Evolutionary conservation across 2,329 filamentous ascomycete genomes (phyloP), one percentile per base, ranked within the genome.

Genomic region (Aschersonia sp.): DNA sequence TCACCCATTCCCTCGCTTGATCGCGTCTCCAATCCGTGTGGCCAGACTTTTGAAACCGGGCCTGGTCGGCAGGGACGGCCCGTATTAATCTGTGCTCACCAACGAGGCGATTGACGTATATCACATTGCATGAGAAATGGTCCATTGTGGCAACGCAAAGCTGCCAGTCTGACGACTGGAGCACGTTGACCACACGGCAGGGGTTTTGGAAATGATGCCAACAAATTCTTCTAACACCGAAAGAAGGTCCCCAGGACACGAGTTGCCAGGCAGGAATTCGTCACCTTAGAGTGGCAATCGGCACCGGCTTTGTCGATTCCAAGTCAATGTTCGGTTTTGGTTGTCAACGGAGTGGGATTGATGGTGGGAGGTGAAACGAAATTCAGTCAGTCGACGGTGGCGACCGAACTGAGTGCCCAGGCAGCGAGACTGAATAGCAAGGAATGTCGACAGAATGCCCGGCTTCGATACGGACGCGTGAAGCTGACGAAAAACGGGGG

Each of bases 121-220:
- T 73, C 54, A 79, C 69, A 60, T 78, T 73, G 60, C 74, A 78
- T 50, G 67, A 65, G 57, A 71, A 68, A 59, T 67, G 68, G 61
- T 79, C 75, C 76, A 79, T 79, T 60, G 63, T 70, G 67, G 66
- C 64, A 66, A 68, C 63, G 60, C 66, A 63, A 67, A 70, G 72
- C 73, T 73, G 70, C 74, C 73, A 77, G 75, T 75, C 75, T 71
- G 64, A 61, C 68, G 74, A 77, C 74, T 68, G 74, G 72, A 73
- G 68, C 72, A 69, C 72, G 71, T 71, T 68, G 67, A 65, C 71
- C 72, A 67, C 68, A 57, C 56, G 58, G 57, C 60, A 57, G 46
- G 52, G 48, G 9, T 10, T 37, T 47, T 33, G 43, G 46, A 46
- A 43, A 44, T 4, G 35, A 37, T 37, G 35, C 35, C 35, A 50